These are phyloP conservation scores for Arbutus unedo DNA, from an alignment of 148 eudicot genomes.

Conservation along the genomic window DNA sequence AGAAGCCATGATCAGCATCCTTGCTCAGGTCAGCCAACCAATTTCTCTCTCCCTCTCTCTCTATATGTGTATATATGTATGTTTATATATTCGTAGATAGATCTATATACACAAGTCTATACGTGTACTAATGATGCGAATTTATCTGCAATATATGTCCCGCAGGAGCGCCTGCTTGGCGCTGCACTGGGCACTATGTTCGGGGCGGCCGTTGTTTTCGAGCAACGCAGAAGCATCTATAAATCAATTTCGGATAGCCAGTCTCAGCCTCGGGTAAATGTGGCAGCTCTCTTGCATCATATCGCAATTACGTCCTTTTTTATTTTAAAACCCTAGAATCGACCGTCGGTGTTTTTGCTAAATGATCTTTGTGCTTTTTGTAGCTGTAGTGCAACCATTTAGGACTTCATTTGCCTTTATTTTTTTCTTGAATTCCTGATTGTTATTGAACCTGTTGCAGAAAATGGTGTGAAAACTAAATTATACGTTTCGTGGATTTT, in stretches of 20 bases:
- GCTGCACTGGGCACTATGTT: slow-evolving; percentile 53
- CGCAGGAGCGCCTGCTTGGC: slow-evolving; percentile 78
- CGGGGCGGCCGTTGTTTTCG: slow-evolving; percentile 39
- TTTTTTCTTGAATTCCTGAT: background rate
- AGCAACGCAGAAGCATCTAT: slow-evolving; percentile 54
- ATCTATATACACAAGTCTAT: background rate
- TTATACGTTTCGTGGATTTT: background rate
- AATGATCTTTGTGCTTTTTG: background rate
- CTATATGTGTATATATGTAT: background rate
- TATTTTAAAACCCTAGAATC: slow-evolving; percentile 14
- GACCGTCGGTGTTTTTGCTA: background rate
- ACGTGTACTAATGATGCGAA: background rate
- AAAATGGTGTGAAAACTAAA: background rate
- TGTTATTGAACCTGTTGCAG: background rate
- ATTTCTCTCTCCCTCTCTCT: background rate
- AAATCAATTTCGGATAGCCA: slow-evolving; percentile 41
- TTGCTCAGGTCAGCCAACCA: slow-evolving; percentile 46
- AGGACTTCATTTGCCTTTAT: background rate
- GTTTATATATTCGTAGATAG: background rate
- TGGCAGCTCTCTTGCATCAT: background rate
- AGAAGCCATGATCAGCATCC: slow-evolving; percentile 60
- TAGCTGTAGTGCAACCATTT: background rate
- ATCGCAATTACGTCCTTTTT: background rate
- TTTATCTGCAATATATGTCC: background rate
- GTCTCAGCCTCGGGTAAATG: slow-evolving; percentile 41